Conservation (phyloP, 768 basidiomycete species). For the Lactarius indigo region DNA sequence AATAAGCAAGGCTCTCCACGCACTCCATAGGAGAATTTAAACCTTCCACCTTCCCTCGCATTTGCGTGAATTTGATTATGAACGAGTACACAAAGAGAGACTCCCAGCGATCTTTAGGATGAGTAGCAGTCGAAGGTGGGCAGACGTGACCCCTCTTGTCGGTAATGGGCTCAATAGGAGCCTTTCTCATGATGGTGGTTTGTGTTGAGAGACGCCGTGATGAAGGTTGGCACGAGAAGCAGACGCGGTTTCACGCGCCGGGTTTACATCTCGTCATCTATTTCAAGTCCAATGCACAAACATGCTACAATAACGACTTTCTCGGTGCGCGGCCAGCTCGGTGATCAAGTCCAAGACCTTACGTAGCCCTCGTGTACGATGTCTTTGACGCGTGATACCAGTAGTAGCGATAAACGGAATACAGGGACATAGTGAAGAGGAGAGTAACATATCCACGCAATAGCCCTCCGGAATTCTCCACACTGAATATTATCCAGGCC, state of each 20-base stretch:
- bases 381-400: constrained; percentile 1
- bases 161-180: constrained; percentile 29
- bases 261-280: constrained; percentile 31
- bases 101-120: constrained; percentile 85
- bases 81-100: constrained; percentile 82
- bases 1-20: constrained; percentile 38
- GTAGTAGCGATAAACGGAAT: background rate
- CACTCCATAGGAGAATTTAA: constrained; percentile 82
- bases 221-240: constrained; percentile 26
- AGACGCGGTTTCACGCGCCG: constrained; percentile 29
- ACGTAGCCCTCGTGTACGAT: background rate
- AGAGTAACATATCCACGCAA: background rate
- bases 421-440: background rate
- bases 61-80: constrained; percentile 75
- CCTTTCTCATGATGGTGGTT: constrained; percentile 36
- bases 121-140: constrained; percentile 57
- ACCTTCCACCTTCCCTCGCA: constrained; percentile 73
- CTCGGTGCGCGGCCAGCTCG: constrained; percentile 17
- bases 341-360: constrained; percentile 1
- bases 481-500: constrained; percentile 65
- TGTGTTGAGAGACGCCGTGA: constrained; percentile 24
- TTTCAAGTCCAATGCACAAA: constrained; percentile 35
- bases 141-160: constrained; percentile 53
- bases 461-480: constrained; percentile 17
- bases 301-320: constrained; percentile 30